Conservation (phyloP, 2,329 filamentous ascomycete genomes). For the Botrytis medusae region DNA sequence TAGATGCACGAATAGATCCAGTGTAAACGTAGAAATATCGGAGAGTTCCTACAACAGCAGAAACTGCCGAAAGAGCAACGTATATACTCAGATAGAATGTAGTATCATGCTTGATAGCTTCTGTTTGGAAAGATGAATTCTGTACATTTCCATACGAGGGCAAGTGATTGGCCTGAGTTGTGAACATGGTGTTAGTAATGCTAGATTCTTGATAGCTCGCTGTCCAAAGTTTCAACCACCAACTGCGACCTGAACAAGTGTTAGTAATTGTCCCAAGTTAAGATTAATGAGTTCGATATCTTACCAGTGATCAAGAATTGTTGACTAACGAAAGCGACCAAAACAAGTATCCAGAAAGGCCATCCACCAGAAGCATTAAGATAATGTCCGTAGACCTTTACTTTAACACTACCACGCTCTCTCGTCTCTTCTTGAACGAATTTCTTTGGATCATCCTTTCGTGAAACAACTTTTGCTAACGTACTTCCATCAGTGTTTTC, state of each 20-base stretch:
- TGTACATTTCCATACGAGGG: conserved; percentile 9
- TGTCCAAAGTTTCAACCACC: conserved; percentile 67
- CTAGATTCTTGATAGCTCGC: conserved; percentile 43
- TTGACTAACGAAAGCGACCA: conserved; percentile 55
- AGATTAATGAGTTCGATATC: conserved; percentile 27
- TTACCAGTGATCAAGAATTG: conserved; percentile 56
- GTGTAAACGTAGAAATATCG: conserved; percentile 63
- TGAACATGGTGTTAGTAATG: conserved; percentile 42
- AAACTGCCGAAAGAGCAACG: conserved; percentile 56
- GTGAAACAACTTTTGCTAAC: conserved; percentile 52
- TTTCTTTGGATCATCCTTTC: conserved; percentile 56
- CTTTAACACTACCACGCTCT: conserved; percentile 68
- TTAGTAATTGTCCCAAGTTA: conserved; percentile 14
- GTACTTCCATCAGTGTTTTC: conserved; percentile 46
- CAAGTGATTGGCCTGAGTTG: conserved; percentile 38
- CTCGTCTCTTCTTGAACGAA: conserved; percentile 76
- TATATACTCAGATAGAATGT: conserved; percentile 69
- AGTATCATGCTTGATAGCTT: conserved; percentile 39
- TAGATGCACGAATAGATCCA: conserved; percentile 68
- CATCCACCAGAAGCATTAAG: conserved; percentile 64
- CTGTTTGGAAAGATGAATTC: conserved; percentile 11
- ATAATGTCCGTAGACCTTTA: conserved; percentile 66
- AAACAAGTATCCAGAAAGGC: conserved; percentile 56
- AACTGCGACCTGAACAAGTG: conserved; percentile 49
- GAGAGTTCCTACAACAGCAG: conserved; percentile 59